Percentiles rank a stretch among this genome's conserved stretches.
phyloP scores from a whole-genome alignment of 2,329 filamentous ascomycete species.

The Macrophomina pseudophaseolina region DNA sequence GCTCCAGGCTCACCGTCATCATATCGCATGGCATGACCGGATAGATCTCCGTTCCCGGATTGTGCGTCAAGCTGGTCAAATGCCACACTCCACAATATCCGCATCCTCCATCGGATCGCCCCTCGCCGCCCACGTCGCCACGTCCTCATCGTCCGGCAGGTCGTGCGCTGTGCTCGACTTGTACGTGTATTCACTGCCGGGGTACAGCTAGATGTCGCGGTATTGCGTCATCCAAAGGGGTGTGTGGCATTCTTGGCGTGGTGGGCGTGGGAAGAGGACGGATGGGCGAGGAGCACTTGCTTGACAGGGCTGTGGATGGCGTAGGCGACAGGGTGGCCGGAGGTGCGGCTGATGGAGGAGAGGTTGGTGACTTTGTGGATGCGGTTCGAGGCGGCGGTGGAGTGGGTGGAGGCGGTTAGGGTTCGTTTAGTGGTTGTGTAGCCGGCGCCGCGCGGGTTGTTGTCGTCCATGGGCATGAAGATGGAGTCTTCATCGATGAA shows the following conservation, averaged over 20 bases:
- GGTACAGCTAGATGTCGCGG: constrained; percentile 35
- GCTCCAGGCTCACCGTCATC: constrained; percentile 17
- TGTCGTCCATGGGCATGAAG: constrained; percentile 29
- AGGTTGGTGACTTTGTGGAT: constrained; percentile 57
- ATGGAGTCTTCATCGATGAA: constrained; percentile 38
- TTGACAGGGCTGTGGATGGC: constrained; percentile 50
- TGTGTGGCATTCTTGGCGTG: constrained; percentile 36
- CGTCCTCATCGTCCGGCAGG: constrained; percentile 30
- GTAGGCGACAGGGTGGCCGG: constrained; percentile 57
- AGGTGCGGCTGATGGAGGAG: constrained; percentile 52
- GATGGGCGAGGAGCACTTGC: constrained; percentile 36
- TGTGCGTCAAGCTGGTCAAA: constrained; percentile 52
- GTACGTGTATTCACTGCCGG: constrained; percentile 35
- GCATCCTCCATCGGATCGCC: constrained; percentile 28
- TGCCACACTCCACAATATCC: constrained; percentile 51
- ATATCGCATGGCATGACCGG: constrained; percentile 40
- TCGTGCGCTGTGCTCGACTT: constrained; percentile 33
- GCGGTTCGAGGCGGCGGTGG: constrained; percentile 38
- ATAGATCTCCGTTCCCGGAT: constrained; percentile 45
- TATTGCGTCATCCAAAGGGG: constrained; percentile 37
- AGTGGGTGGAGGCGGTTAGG: constrained; percentile 22
- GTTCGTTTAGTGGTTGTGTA: constrained; percentile 22
- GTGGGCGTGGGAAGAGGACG: constrained; percentile 32
- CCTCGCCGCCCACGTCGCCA: constrained; percentile 29
- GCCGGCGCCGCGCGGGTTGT: constrained; percentile 13